Base-by-base conservation (phyloP, 2,329 filamentous ascomycete genomes). In the Penicillium psychrosexuale region DNA sequence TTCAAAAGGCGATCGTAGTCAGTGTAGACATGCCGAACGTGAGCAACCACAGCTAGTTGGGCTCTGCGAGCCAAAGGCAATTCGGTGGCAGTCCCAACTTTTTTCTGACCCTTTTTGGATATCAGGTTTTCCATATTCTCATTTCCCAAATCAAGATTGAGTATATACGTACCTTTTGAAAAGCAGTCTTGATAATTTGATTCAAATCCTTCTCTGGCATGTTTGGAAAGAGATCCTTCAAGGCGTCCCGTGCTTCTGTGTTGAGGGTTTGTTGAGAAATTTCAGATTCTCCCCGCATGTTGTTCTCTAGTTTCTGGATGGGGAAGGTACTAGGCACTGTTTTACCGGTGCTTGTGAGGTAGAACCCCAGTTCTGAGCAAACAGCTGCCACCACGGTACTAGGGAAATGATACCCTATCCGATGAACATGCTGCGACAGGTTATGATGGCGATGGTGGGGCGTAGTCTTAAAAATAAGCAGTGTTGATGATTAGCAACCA, bases 321-420 rank as follows among this genome's bases (percentile, higher is more conserved):
- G 66, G 61, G 42, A 73, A 64, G 47, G 73, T 68, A 34, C 43
- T 45, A 13, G 72, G 71, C 43, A 76, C 74, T 57, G 74, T 75
- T 71, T 67, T 84, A 66, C 74, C 81, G 65, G 66, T 75, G 68
- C 71, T 68, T 27, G 74, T 76, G 30, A 80, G 69, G 59, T 76
- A 74, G 27, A 80, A 64, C 19, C 77, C 75, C 44, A 78, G 66
- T 39, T 78, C 73, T 60, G 71, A 75, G 64, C 83, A 85, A 34
- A 82, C 82, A 55, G 80, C 74, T 40, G 80, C 78, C 37, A 87
- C 81, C 54, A 86, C 77, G n/a, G 79, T 73, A 55, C 79, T 79
- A 7, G 82, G 82, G 58, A 87, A 86, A 65, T 86, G 84, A 66
- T 84, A 83, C 15, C 84, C 84, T 58, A 86, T 79, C 38, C 84